Evolutionary conservation across 768 basidiomycete genomes (phyloP).

Genomic region (Auriscalpium vulgare): DNA sequence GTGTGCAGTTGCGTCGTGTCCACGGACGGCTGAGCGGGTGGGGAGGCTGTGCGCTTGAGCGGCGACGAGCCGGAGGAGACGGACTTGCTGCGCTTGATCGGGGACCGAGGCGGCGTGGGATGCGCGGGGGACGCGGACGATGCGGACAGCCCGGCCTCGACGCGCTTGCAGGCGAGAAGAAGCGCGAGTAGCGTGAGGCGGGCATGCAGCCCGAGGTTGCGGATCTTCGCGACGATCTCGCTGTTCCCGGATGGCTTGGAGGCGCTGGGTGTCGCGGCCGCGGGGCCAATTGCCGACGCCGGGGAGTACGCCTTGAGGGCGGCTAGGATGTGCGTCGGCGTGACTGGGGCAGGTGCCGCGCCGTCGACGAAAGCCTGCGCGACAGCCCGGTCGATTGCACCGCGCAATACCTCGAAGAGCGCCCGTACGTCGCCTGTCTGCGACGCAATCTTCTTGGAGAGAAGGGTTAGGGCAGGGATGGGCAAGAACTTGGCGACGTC

Average conservation of each 20-base stretch:
- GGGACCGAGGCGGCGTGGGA: conserved; percentile 26
- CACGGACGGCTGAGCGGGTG: conserved; percentile 30
- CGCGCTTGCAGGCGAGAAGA: conserved; percentile 55
- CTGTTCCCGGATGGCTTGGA: conserved; percentile 30
- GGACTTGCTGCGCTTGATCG: conserved; percentile 46
- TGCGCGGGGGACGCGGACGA: conserved; percentile 25
- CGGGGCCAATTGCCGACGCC: conserved; percentile 26
- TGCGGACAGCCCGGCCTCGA: conserved; percentile 48
- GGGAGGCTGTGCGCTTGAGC: conserved; percentile 12
- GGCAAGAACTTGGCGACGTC: conserved; percentile 50
- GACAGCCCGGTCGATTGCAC: conserved; percentile 63
- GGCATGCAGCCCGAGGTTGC: conserved; percentile 64
- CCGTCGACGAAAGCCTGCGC: conserved; percentile 16
- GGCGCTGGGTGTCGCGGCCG: conserved; percentile 22
- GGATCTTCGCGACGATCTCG: conserved; percentile 60
- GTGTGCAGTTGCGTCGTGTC: conserved; percentile 56
- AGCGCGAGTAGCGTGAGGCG: conserved; percentile 61
- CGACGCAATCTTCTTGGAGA: conserved; percentile 75
- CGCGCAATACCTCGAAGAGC: conserved; percentile 72
- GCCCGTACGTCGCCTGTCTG: conserved; percentile 79
- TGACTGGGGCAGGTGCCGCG: conserved; percentile 34
- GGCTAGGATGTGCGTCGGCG: conserved; percentile 60
- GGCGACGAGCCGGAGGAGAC: not conserved
- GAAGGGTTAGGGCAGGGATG: conserved; percentile 51
- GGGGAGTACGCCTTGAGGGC: conserved; percentile 66